phyloP scores from a whole-genome alignment of 2,329 filamentous ascomycete genomes.

The Aureobasidium sp. region DNA sequence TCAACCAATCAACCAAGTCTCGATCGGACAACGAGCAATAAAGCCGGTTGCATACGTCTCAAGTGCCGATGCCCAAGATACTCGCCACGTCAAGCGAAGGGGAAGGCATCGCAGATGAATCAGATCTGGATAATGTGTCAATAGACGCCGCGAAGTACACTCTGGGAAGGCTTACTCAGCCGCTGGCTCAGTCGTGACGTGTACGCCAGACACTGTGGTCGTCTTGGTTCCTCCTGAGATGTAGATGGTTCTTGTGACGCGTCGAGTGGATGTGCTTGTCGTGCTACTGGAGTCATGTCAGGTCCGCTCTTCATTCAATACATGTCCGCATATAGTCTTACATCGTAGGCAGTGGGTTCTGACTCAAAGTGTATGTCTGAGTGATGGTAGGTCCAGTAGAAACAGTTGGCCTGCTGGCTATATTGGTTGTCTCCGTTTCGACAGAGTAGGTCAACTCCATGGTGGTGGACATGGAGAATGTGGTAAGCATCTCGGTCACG shows the following conservation, averaged over 20 bases:
- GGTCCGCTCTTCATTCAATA: too few relatives aligned
- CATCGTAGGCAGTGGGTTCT: slow-evolving; percentile 21
- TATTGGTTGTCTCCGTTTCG: slow-evolving; percentile 30
- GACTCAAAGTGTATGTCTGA: slow-evolving; percentile 24
- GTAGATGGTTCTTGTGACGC: slow-evolving; percentile 16
- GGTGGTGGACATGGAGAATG: slow-evolving; percentile 34
- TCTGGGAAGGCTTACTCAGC: background rate
- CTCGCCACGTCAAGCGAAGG: slow-evolving; percentile 8
- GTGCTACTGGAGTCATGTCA: background rate
- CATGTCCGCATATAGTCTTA: slow-evolving; percentile 17
- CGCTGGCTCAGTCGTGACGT: background rate
- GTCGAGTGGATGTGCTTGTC: slow-evolving; percentile 16
- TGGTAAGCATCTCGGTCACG: slow-evolving; percentile 33
- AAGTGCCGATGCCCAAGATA: background rate
- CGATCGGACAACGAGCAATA: background rate
- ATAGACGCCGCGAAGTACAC: background rate
- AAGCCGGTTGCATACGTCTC: background rate
- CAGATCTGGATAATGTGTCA: background rate
- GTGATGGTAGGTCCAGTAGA: slow-evolving; percentile 25
- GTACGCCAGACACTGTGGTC: background rate
- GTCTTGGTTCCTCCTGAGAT: slow-evolving; percentile 7
- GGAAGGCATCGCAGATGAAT: background rate
- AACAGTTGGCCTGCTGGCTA: slow-evolving; percentile 16
- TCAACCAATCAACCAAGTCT: background rate
- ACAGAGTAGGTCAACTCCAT: slow-evolving; percentile 32